phyloP scores from a whole-genome alignment of 352 stramenopile genomes.

The Phytophthora sojae region DNA sequence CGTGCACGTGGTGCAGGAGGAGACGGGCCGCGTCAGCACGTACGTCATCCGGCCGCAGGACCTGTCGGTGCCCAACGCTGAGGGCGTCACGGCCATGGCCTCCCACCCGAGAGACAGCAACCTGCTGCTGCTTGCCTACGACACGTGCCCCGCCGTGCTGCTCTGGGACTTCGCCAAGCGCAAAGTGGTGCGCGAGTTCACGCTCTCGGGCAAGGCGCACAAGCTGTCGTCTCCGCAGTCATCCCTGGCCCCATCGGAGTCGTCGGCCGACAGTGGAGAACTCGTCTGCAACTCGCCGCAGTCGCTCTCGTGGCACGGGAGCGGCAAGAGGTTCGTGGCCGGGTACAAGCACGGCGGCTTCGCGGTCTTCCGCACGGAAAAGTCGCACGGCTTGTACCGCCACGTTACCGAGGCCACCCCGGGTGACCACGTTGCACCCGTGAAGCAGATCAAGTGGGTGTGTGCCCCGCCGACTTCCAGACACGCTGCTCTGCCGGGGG shows the following conservation, averaged over 20 bases:
- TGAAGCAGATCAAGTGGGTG: constrained; percentile 70
- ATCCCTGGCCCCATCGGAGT: constrained; percentile 17
- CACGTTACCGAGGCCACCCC: not conserved
- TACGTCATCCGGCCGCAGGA: constrained; percentile 71
- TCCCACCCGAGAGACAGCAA: constrained; percentile 69
- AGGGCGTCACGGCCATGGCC: constrained; percentile 59
- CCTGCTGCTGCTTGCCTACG: constrained; percentile 71
- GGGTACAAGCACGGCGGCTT: constrained; percentile 74
- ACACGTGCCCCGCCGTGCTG: constrained; percentile 52
- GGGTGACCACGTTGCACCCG: constrained; percentile 18
- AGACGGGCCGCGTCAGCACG: constrained; percentile 70
- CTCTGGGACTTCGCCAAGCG: constrained; percentile 78
- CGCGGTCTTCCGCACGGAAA: constrained; percentile 67
- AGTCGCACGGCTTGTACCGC: constrained; percentile 55
- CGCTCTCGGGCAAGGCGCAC: constrained; percentile 34
- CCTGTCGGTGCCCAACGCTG: constrained; percentile 21
- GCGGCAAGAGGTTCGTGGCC: constrained; percentile 77
- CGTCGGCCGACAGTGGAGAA: constrained; percentile 16
- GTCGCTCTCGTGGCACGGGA: constrained; percentile 78
- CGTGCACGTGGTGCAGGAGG: constrained; percentile 80
- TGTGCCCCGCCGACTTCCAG: constrained; percentile 66
- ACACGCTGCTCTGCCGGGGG: constrained; percentile 55
- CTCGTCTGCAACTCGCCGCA: constrained; percentile 52
- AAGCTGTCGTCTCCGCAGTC: constrained; percentile 21
- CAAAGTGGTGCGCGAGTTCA: constrained; percentile 61